Conservation (phyloP, 257 asterid genomes). For the Ocimum tenuiflorum region DNA sequence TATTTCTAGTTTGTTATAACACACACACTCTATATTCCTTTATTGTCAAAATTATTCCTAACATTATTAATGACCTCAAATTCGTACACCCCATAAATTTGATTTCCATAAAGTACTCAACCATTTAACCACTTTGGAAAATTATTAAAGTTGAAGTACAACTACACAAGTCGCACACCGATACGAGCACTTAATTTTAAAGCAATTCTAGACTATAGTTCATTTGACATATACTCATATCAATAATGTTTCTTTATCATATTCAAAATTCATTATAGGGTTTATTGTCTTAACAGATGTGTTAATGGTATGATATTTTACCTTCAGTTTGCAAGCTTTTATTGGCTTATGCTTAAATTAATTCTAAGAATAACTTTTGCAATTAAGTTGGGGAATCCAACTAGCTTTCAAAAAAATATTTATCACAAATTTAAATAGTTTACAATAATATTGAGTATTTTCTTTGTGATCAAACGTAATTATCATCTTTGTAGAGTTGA, state of each 20-base stretch:
- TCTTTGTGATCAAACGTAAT: too few relatives aligned
- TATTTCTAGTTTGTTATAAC: slow-evolving; percentile 7
- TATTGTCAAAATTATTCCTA: background rate
- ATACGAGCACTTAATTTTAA: background rate
- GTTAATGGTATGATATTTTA: too few relatives aligned
- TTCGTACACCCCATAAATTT: background rate
- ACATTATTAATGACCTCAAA: background rate
- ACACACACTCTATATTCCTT: background rate
- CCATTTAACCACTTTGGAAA: background rate
- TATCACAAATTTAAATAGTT: too few relatives aligned
- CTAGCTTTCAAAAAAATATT: too few relatives aligned
- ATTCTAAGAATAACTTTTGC: too few relatives aligned
- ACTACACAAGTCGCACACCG: background rate
- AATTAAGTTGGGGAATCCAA: too few relatives aligned
- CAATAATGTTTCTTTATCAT: background rate
- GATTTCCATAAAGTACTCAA: too few relatives aligned
- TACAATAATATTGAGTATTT: background rate
- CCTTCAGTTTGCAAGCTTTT: too few relatives aligned
- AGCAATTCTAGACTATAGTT: background rate
- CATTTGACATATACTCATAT: background rate
- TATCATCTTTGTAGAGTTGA: too few relatives aligned
- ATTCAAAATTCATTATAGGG: too few relatives aligned
- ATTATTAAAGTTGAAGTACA: background rate
- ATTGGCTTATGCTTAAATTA: too few relatives aligned
- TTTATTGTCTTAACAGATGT: too few relatives aligned